phyloP scores from a whole-genome alignment of 495 filamentous ascomycete genomes.

The Penicillium daleae region DNA sequence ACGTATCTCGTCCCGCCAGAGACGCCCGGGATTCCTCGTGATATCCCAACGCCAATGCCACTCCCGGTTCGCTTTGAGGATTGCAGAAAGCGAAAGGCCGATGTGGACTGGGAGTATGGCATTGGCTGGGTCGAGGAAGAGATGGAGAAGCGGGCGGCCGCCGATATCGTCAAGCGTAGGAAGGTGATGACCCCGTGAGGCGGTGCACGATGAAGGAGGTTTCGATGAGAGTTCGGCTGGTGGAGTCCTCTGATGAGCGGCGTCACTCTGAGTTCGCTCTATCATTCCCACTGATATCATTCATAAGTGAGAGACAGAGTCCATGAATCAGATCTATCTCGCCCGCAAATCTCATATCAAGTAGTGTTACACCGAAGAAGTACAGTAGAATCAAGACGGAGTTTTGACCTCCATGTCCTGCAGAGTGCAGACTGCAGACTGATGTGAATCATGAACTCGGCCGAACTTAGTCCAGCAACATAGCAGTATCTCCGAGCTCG shows the following conservation, averaged over 20 bases:
- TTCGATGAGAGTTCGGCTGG: not conserved
- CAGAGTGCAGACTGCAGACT: not conserved
- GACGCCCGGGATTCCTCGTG: not conserved
- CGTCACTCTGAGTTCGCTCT: not conserved
- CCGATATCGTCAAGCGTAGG: not conserved
- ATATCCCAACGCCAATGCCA: not conserved
- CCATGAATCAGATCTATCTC: not conserved
- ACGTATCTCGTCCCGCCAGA: not conserved
- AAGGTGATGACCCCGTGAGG: not conserved
- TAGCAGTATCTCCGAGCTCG: too few species aligned
- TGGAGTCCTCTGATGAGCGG: not conserved
- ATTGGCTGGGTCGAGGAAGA: not conserved
- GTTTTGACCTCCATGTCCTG: not conserved
- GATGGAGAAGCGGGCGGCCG: not conserved
- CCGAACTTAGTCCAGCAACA: too few species aligned
- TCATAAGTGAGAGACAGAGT: not conserved
- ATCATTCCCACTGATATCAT: not conserved
- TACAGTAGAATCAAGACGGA: not conserved
- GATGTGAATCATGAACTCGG: too few species aligned
- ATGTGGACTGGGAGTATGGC: not conserved
- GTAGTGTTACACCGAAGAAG: too few species aligned
- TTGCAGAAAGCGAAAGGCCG: not conserved
- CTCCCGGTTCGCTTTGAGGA: not conserved
- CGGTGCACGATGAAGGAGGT: not conserved
- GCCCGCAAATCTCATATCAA: too few species aligned